These are phyloP conservation scores for Zasmidium cellare DNA, from an alignment of 2,329 filamentous ascomycete genomes.

Conservation along the genomic window DNA sequence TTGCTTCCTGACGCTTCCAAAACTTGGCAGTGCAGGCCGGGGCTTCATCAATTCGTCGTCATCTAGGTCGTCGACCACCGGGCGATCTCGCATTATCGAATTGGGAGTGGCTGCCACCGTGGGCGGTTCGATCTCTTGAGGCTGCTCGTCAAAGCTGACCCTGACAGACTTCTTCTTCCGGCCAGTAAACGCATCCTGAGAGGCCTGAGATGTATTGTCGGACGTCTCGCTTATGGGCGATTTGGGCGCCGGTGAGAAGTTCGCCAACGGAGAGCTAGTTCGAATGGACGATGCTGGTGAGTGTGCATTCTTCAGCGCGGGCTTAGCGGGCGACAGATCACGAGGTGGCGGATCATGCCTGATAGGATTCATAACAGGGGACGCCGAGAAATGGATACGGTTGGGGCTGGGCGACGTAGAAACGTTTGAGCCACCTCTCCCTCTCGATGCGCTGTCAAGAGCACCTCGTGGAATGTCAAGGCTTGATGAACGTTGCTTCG, in stretches of 20 bases:
- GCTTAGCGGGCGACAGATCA: constrained; percentile 75
- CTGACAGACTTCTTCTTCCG: constrained; percentile 66
- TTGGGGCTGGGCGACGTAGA: constrained; percentile 58
- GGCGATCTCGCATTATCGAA: constrained; percentile 21
- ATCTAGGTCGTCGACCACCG: constrained; percentile 36
- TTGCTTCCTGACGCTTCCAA: constrained; percentile 64
- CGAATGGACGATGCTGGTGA: constrained; percentile 52
- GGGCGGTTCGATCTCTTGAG: constrained; percentile 36
- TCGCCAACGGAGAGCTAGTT: constrained; percentile 46
- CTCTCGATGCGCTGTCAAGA: constrained; percentile 15
- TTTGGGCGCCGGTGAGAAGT: constrained; percentile 50
- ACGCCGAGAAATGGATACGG: constrained; percentile 66
- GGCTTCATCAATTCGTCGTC: constrained; percentile 69
- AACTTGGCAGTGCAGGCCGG: constrained; percentile 70
- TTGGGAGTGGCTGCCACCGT: constrained; percentile 49
- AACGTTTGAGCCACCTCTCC: constrained; percentile 17
- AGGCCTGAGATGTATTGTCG: constrained; percentile 52
- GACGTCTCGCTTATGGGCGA: constrained; percentile 56
- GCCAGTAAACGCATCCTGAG: constrained; percentile 34
- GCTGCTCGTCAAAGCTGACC: constrained; percentile 74
- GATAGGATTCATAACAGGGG: constrained; percentile 56
- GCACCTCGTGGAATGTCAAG: constrained; percentile 34
- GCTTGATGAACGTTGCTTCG: constrained; percentile 29
- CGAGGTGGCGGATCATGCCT: constrained; percentile 69
- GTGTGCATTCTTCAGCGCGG: constrained; percentile 63